Conservation (phyloP, 1,284 basidiomycete species). For the Wallemia hederae region DNA sequence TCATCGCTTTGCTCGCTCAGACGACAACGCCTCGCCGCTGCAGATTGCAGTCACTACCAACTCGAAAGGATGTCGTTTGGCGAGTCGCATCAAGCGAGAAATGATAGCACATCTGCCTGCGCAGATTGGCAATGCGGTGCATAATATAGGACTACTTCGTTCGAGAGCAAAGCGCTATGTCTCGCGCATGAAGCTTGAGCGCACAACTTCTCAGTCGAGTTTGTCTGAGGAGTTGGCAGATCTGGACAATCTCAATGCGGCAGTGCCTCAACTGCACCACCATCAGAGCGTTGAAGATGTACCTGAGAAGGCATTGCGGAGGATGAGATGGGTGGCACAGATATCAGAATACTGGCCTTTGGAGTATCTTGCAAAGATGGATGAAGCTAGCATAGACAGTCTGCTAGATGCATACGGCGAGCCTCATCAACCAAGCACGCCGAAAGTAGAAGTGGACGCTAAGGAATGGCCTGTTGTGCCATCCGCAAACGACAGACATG, state of each 20-base stretch:
- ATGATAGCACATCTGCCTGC: constrained; percentile 44
- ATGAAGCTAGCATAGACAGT: constrained; percentile 33
- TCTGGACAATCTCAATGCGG: neutral
- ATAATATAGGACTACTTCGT: constrained; percentile 41
- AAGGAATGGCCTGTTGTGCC: neutral
- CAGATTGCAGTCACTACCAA: constrained; percentile 78
- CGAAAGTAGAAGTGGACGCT: neutral
- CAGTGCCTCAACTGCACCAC: neutral
- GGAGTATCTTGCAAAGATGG: constrained; percentile 39
- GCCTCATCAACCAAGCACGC: neutral
- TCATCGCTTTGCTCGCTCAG: constrained; percentile 35
- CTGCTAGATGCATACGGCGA: constrained; percentile 20
- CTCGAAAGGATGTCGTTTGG: constrained; percentile 64
- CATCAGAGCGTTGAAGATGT: constrained; percentile 3
- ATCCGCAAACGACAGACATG: neutral
- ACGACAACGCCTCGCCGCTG: constrained; percentile 19
- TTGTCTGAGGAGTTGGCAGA: neutral
- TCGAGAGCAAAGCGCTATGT: constrained; percentile 25
- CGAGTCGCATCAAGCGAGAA: constrained; percentile 48
- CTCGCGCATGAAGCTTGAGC: neutral
- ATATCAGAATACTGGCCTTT: constrained; percentile 84
- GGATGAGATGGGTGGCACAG: constrained; percentile 68
- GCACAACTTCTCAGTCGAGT: neutral
- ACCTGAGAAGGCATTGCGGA: constrained; percentile 26
- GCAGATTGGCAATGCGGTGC: constrained; percentile 46